Conservation (phyloP, 169 alveolate genomes). For the Cryptosporidium sp. region DNA sequence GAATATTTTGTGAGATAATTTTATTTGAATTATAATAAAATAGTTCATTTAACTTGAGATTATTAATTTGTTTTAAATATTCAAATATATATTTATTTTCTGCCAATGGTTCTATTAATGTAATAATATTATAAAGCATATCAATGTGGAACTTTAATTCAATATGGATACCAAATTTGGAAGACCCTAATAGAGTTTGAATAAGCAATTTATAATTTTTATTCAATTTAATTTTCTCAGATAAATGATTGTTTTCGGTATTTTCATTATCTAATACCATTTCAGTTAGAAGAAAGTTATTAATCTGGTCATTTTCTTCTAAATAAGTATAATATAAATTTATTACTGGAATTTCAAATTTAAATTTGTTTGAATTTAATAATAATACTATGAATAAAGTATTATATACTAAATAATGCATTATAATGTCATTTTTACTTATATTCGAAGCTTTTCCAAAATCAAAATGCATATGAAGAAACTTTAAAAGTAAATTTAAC, state of each 20-base stretch:
- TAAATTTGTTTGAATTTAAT: neutral
- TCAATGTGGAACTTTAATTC: conserved; percentile 5
- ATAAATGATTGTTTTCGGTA: neutral
- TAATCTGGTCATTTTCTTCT: conserved; percentile 16
- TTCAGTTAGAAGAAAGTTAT: conserved; percentile 19
- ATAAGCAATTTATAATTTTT: neutral
- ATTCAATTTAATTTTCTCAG: neutral
- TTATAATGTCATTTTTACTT: neutral
- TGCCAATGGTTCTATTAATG: neutral
- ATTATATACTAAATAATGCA: conserved; percentile 10
- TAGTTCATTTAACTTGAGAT: neutral
- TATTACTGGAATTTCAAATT: conserved; percentile 11
- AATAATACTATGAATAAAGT: neutral
- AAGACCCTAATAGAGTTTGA: conserved; percentile 15
- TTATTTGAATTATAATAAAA: neutral
- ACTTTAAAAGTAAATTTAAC: conserved; percentile 10
- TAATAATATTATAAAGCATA: neutral
- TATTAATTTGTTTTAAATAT: neutral
- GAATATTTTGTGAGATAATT: neutral
- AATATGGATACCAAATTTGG: conserved; percentile 1
- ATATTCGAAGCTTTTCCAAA: conserved; percentile 5
- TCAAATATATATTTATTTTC: neutral
- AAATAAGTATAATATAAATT: neutral
- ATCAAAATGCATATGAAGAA: neutral
- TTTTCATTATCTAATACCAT: neutral